phyloP scores from a whole-genome alignment of 2,329 filamentous ascomycete genomes.

The Rachicladosporium sp. region DNA sequence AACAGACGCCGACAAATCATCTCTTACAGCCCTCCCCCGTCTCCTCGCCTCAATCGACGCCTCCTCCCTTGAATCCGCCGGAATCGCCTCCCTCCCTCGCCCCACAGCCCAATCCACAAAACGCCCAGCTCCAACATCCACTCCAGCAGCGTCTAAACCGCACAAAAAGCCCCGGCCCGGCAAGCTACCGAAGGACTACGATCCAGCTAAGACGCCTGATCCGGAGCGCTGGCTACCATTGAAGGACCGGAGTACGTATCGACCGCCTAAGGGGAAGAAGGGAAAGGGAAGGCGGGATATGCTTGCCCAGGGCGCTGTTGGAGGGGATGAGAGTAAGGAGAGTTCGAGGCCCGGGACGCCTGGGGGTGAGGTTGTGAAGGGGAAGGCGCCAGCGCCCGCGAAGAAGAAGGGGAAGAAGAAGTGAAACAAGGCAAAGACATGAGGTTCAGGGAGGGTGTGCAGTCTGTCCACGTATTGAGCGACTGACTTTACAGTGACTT shows the following conservation, averaged over 20 bases:
- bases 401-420: constrained; percentile 29
- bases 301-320: constrained; percentile 78
- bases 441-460: too few relatives aligned
- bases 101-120: constrained; percentile 32
- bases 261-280: constrained; percentile 69
- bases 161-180: constrained; percentile 47
- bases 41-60: constrained; percentile 52
- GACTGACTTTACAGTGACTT: too few relatives aligned
- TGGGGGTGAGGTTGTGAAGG: constrained; percentile 30
- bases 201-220: constrained; percentile 68
- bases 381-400: constrained; percentile 28
- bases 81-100: constrained; percentile 39
- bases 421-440: too few relatives aligned
- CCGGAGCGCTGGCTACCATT: constrained; percentile 89
- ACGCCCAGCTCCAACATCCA: constrained; percentile 31
- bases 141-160: constrained; percentile 32
- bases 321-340: constrained; percentile 42
- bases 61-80: constrained; percentile 49
- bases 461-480: too few relatives aligned
- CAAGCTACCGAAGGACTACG: constrained; percentile 60
- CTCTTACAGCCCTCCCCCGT: constrained; percentile 49
- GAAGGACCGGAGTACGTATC: constrained; percentile 75
- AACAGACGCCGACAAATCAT: constrained; percentile 34
- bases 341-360: constrained; percentile 20
- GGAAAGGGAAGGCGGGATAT: constrained; percentile 54